Base-by-base conservation (phyloP, 2,329 filamentous ascomycete genomes). In the Apiospora hydei region DNA sequence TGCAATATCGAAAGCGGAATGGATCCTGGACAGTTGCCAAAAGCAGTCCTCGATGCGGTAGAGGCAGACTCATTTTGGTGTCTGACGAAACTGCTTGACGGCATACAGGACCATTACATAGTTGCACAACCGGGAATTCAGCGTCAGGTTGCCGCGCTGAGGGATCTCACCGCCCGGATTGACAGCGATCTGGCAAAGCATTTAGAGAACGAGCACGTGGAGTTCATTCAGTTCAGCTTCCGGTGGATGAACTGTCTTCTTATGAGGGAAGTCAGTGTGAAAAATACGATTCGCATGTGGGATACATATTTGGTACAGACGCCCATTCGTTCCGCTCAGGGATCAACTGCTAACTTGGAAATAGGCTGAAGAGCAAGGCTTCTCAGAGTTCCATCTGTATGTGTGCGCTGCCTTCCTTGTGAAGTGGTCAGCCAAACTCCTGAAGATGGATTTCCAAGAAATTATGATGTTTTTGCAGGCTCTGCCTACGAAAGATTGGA, bases 381-480 rank as follows among this genome's bases (percentile, higher is more conserved):
- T 99, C 83, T 98, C 96, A 4, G 94, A 97, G 79, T 99, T 99
- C 81, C 96, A 99, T 81, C 90, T 99, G 72, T 99, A 99, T 81
- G 96, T 99, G 51, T 99, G 97, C 82, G 96, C 96, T 34, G 96
- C 96, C 6, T 98, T 99, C 81, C 87, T 99, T 38, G 96, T 98
- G 70, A 99, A 99, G 82, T 99, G 97, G 97, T 97, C 96, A 8
- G 93, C 96, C 76, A 94, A 97, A 81, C 88, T 99, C 66, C 89
- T 96, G 73, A 96, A 95, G 82, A 98, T 98, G 96, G 96, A 99
- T 81, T 98, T 98, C 76, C 89, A 98, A 85, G 96, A 98, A 82
- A 92, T 98, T 73, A 98, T 99, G 95, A 99, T 99, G 96, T 99
- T 99, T 80, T 85, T 99, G 71, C 96, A 99, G 84, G 94, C 94